Evolutionary conservation across 1,139 yeast species (phyloP), one percentile per base, ranked within the genome.

Genomic region (Nematodospora anomalae): DNA sequence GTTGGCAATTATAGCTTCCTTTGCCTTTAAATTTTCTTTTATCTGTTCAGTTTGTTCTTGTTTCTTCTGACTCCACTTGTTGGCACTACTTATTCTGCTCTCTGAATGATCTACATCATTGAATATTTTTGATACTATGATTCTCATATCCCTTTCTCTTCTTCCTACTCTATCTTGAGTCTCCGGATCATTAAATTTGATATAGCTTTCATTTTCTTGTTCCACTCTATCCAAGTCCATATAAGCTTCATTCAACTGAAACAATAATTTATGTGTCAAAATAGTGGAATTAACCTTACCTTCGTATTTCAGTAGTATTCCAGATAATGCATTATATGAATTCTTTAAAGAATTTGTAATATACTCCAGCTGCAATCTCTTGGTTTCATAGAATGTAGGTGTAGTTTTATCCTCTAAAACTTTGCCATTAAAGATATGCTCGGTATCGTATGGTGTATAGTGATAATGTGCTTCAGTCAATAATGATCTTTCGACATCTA

Each of bases 401-500:
- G 50, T 55, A 12, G 27, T 31, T 21, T 37, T 31, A 18, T 25
- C 31, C 9, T 38, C 45, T n/a, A 40, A 41, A 8, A 36, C 35
- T 15, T 7, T 5, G 27, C 15, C 77, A 11, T 64, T 61, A 26
- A 76, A 57, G 21, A 8, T 8, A 18, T 6, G 8, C 8, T 18
- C 21, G 6, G 21, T 6, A 44, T 74, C 80, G 43, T 75, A 73
- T 5, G 79, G 76, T 11, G 79, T 75, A 49, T 74, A 76, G 48
- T 74, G 79, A 52, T 70, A 82, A 40, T 75, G 80, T 2, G 86
- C 95, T 53, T 88, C 96, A 0, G 92, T 83, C 34, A 87, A 62
- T 39, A 88, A 62, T 0, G 94, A 82, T 46, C 79, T 74, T 54
- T 87, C 96, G 14, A 88, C 95, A 56, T 86, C 96, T 43, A 69